A percentile compares a stretch with the other conserved stretches of the same genome.
Conservation (phyloP, 345 rosid genomes). For the Geranium rotundifolium region DNA sequence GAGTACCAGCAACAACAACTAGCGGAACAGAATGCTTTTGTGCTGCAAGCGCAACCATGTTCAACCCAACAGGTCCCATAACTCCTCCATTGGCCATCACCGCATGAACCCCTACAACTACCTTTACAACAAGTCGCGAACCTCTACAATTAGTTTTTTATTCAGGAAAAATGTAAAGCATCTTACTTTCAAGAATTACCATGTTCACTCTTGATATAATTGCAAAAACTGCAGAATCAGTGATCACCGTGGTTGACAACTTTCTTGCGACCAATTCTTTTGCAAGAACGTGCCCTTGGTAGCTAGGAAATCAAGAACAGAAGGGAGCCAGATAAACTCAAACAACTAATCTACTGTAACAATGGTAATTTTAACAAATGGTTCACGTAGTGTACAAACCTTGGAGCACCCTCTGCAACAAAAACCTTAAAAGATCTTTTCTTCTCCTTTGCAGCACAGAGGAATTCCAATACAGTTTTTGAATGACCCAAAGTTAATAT, state of each 20-base stretch:
- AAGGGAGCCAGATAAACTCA: conserved; percentile 6
- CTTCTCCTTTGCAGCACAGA: conserved; percentile 96
- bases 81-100: conserved; percentile 99
- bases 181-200: conserved; percentile 25
- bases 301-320: conserved; percentile 26
- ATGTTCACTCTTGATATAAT: conserved; percentile 94
- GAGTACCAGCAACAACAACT: conserved; percentile 96
- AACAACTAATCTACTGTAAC: background rate
- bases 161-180: background rate
- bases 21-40: conserved; percentile 96
- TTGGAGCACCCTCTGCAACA: conserved; percentile 98
- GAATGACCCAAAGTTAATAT: conserved; percentile 95
- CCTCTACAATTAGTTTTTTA: background rate
- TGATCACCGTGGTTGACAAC: conserved; percentile 78
- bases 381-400: conserved; percentile 30
- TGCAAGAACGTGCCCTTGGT: conserved; percentile 89
- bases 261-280: conserved; percentile 90
- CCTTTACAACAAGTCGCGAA: conserved; percentile 33
- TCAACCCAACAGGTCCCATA: conserved; percentile 92
- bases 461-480: conserved; percentile 85
- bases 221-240: conserved; percentile 98
- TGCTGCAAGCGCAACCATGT: conserved; percentile 97
- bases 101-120: conserved; percentile 95
- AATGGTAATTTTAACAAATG: background rate
- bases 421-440: conserved; percentile 88